A percentile compares a stretch with the other conserved stretches of the same genome.
These are phyloP conservation scores for Ceratocystis harringtonii DNA, from an alignment of 2,329 filamentous ascomycete species.

Conservation along the genomic window DNA sequence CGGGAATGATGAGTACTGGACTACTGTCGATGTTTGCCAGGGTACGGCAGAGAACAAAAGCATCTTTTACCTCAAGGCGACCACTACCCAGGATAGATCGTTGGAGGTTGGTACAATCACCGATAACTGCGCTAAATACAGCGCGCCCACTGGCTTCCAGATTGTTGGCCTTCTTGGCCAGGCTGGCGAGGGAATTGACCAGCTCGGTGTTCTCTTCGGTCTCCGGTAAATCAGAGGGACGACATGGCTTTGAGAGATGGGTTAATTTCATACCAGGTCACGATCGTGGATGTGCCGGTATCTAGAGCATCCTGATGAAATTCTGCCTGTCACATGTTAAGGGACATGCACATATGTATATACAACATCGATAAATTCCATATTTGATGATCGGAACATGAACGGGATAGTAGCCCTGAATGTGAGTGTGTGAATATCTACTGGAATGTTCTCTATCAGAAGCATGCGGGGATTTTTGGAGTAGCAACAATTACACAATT, in stretches of 20 bases:
- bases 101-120: slow-evolving; percentile 31
- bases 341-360: no score
- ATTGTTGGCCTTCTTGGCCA: slow-evolving; percentile 41
- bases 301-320: neutral
- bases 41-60: slow-evolving; percentile 32
- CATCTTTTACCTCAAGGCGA: slow-evolving; percentile 41
- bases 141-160: slow-evolving; percentile 34
- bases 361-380: no score
- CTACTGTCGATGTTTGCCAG: slow-evolving; percentile 34
- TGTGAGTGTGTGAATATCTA: no score
- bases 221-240: slow-evolving; percentile 23
- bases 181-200: slow-evolving; percentile 40
- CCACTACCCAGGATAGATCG: slow-evolving; percentile 34
- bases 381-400: no score
- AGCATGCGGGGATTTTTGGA: no score
- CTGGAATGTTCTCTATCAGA: no score
- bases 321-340: neutral
- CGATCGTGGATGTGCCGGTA: no score
- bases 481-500: no score
- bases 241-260: no score
- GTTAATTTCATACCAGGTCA: no score
- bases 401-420: no score
- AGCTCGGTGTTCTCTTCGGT: slow-evolving; percentile 36
- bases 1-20: slow-evolving; percentile 34
- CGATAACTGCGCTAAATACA: slow-evolving; percentile 32